A percentile compares a stretch with the other conserved stretches of the same genome.
Conservation (phyloP, 805 yeast species). For the Wickerhamomyces chambardii region DNA sequence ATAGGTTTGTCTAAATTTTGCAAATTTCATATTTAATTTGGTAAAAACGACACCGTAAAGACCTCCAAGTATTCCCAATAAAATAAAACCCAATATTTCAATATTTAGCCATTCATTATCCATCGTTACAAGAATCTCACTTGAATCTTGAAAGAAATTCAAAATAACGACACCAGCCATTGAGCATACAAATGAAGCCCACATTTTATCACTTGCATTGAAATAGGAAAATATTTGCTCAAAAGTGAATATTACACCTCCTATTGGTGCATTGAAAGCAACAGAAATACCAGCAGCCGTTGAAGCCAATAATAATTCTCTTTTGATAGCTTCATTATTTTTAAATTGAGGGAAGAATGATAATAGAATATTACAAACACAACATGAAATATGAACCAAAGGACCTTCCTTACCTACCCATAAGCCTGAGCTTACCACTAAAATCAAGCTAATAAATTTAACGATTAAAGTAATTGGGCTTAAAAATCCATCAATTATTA, state of each 20-base stretch:
- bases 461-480: conserved; percentile 39
- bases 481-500: conserved; percentile 43
- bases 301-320: conserved; percentile 67
- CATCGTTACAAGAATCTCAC: conserved; percentile 56
- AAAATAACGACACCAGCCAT: conserved; percentile 61
- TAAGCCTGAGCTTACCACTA: conserved; percentile 67
- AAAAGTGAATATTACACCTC: conserved; percentile 74
- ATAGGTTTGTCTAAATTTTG: conserved; percentile 20
- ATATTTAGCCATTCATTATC: conserved; percentile 65
- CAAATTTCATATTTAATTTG: conserved; percentile 34
- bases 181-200: conserved; percentile 80
- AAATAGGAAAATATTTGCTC: conserved; percentile 62
- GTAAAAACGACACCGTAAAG: conserved; percentile 48
- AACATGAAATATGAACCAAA: conserved; percentile 68
- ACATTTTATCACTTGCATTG: conserved; percentile 56
- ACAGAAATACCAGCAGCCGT: conserved; percentile 80
- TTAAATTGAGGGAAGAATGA: conserved; percentile 19
- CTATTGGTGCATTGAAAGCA: conserved; percentile 83
- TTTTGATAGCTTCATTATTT: conserved; percentile 45
- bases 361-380: conserved; percentile 35
- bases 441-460: conserved; percentile 48
- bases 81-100: conserved; percentile 66
- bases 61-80: conserved; percentile 68
- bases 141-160: conserved; percentile 35
- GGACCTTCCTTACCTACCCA: conserved; percentile 91